A percentile compares a stretch with the other conserved stretches of the same genome.
phyloP scores from a whole-genome alignment of 2,329 filamentous ascomycete genomes.

The Colletotrichum sp. region DNA sequence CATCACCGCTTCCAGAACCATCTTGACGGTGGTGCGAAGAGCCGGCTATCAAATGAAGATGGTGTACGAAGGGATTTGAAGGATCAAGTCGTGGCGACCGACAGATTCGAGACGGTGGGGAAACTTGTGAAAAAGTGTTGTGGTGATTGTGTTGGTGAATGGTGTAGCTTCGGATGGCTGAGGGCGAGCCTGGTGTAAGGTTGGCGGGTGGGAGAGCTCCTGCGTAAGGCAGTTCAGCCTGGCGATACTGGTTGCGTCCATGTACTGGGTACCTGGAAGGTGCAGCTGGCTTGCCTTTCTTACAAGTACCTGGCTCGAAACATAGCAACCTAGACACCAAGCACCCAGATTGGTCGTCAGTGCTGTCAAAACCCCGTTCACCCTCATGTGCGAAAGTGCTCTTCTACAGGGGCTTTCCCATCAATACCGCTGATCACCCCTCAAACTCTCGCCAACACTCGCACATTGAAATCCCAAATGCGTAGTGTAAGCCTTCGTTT shows the following conservation, averaged over 20 bases:
- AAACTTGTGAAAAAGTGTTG: neutral
- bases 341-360: neutral
- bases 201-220: constrained; percentile 12
- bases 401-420: neutral
- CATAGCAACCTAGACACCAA: neutral
- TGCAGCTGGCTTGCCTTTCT: neutral
- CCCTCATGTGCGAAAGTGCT: neutral
- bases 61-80: neutral
- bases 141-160: constrained; percentile 4
- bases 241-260: constrained; percentile 24
- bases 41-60: neutral
- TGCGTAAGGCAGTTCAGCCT: constrained; percentile 55
- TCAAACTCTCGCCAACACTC: neutral
- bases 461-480: neutral
- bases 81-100: neutral
- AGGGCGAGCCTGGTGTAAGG: constrained; percentile 29
- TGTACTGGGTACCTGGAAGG: neutral
- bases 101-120: neutral
- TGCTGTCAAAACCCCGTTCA: neutral
- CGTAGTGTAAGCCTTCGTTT: neutral
- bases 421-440: neutral
- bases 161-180: constrained; percentile 23
- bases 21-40: constrained; percentile 60
- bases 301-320: neutral
- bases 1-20: constrained; percentile 99